Evolutionary conservation across 2,329 filamentous ascomycete species (phyloP).

Genomic region (Penicillium sp.): DNA sequence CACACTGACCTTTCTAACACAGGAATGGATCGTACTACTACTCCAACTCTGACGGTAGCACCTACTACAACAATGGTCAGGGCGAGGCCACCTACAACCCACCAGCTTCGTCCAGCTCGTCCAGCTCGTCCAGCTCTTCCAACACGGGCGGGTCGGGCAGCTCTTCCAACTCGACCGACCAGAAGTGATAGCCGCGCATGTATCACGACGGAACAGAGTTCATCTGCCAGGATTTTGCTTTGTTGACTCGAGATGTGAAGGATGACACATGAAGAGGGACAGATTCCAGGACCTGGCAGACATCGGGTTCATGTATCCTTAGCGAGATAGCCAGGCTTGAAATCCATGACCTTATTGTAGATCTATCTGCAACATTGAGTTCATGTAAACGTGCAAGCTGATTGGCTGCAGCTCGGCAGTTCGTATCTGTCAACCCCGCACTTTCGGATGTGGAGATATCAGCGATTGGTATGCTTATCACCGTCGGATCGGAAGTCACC

Average conservation of each 20-base stretch:
- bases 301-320: not conserved
- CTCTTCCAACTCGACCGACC: no score
- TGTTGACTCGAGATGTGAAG: no score
- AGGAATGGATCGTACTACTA: slow-evolving; percentile 11
- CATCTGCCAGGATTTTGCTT: no score
- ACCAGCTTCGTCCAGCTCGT: not conserved
- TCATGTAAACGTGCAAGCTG: not conserved
- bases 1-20: not conserved
- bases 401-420: not conserved
- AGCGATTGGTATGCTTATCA: not conserved
- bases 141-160: no score
- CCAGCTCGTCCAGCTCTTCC: not conserved
- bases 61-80: slow-evolving; percentile 10
- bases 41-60: slow-evolving; percentile 13
- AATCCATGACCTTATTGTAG: not conserved
- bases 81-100: slow-evolving; percentile 1
- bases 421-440: not conserved
- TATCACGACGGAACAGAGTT: no score
- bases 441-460: not conserved
- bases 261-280: no score
- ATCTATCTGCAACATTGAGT: not conserved
- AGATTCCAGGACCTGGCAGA: no score
- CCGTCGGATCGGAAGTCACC: slow-evolving; percentile 9
- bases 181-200: not conserved
- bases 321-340: not conserved